Conservation (phyloP, 2,329 filamentous ascomycete genomes). For the Colletotrichum ledebouriae region DNA sequence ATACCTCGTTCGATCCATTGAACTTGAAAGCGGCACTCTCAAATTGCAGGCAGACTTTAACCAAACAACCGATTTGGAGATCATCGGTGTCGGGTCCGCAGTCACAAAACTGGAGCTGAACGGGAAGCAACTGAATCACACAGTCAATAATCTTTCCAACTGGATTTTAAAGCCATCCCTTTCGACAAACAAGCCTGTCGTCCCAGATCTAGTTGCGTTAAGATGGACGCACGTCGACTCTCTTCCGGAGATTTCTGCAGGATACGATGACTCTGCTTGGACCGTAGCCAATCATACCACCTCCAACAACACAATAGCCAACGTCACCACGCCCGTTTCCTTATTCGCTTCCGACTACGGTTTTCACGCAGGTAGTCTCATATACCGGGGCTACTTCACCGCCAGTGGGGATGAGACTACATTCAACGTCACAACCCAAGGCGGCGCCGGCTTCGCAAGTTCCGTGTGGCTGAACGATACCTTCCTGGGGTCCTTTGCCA, state of each 20-base stretch:
- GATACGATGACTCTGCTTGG: slow-evolving; percentile 80
- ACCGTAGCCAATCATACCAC: slow-evolving; percentile 67
- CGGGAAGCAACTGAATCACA: slow-evolving; percentile 53
- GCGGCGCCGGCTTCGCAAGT: slow-evolving; percentile 76
- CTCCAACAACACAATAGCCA: slow-evolving; percentile 70
- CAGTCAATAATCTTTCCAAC: slow-evolving; percentile 56
- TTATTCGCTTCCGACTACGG: slow-evolving; percentile 81
- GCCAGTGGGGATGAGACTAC: slow-evolving; percentile 71
- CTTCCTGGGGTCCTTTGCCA: slow-evolving; percentile 73
- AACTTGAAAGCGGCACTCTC: slow-evolving; percentile 67
- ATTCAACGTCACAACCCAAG: slow-evolving; percentile 72
- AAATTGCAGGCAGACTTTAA: slow-evolving; percentile 80
- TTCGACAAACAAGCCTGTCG: slow-evolving; percentile 65
- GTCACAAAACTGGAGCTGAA: slow-evolving; percentile 62
- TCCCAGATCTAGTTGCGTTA: slow-evolving; percentile 64
- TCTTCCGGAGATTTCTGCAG: slow-evolving; percentile 74
- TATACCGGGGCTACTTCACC: slow-evolving; percentile 79
- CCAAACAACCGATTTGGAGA: slow-evolving; percentile 73
- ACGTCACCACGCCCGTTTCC: slow-evolving; percentile 73
- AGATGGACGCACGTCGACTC: slow-evolving; percentile 79
- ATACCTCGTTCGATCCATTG: slow-evolving; percentile 74
- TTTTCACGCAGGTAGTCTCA: slow-evolving; percentile 75
- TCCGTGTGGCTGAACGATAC: slow-evolving; percentile 75
- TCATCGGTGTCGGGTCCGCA: slow-evolving; percentile 74
- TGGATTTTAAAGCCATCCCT: slow-evolving; percentile 53